Evolutionary conservation across 495 filamentous ascomycete genomes (phyloP).

Genomic region (Symbiotaphrina buchneri): DNA sequence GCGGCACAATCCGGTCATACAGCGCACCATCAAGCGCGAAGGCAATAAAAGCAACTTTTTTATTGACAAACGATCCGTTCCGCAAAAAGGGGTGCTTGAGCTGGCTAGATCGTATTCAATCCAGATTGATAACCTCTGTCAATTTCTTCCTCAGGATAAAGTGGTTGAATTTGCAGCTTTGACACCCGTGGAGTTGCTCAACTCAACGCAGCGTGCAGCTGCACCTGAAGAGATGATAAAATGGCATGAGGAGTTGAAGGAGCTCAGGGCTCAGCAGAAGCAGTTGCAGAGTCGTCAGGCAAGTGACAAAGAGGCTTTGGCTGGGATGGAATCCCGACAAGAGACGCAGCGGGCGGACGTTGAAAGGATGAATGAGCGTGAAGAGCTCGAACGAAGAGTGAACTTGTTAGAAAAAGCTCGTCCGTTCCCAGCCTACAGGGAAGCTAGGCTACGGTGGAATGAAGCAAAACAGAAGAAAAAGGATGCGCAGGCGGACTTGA

Average conservation of each 20-base stretch:
- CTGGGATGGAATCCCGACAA: conserved; percentile 48
- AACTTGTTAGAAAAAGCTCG: conserved; percentile 38
- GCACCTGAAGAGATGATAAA: conserved; percentile 56
- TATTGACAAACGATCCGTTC: conserved; percentile 35
- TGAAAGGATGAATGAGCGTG: conserved; percentile 54
- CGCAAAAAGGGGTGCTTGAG: conserved; percentile 32
- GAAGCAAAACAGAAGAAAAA: conserved; percentile 23
- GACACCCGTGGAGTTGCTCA: conserved; percentile 62
- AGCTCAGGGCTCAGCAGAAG: conserved; percentile 44
- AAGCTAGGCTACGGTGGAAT: conserved; percentile 12
- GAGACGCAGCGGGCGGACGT: conserved; percentile 62
- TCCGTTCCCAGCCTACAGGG: conserved; percentile 39
- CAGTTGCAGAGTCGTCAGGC: conserved; percentile 32
- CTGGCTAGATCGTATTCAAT: conserved; percentile 53
- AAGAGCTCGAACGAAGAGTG: conserved; percentile 40
- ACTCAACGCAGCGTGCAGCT: conserved; percentile 69
- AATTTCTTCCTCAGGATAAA: conserved; percentile 92
- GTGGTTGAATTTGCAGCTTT: conserved; percentile 85
- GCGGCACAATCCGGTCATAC: conserved; percentile 43
- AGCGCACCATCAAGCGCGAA: conserved; percentile 53
- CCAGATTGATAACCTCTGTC: conserved; percentile 93
- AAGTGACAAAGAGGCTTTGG: conserved; percentile 33
- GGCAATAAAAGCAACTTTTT: conserved; percentile 57
- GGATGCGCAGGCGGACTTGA: conserved; percentile 24
- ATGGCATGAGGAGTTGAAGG: conserved; percentile 58